phyloP scores from a whole-genome alignment of 192 early-diverging fungal species.

The Obelidium mucronatum region DNA sequence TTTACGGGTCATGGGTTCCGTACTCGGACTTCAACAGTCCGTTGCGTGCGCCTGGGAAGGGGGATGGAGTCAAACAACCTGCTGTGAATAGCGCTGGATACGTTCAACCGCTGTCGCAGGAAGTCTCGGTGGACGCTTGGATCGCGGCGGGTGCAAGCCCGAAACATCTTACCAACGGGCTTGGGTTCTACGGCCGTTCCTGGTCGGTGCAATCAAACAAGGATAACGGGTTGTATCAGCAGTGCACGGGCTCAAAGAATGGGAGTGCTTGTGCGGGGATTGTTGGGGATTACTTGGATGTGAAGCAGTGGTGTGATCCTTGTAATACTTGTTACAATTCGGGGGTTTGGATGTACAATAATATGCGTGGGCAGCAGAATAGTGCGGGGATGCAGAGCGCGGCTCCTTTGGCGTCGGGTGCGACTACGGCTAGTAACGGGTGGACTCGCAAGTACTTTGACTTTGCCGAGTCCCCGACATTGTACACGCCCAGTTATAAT shows the following conservation, averaged over 20 bases:
- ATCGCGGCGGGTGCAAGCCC: too few relatives aligned
- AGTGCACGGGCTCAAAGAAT: slow-evolving; percentile 12
- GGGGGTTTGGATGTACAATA: slow-evolving; percentile 70
- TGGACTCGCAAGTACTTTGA: slow-evolving; percentile 67
- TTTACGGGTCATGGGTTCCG: slow-evolving; percentile 17
- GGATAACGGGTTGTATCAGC: too few relatives aligned
- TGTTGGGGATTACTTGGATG: too few relatives aligned
- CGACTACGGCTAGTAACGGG: slow-evolving; percentile 52
- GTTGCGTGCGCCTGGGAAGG: slow-evolving; percentile 1
- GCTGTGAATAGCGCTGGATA: too few relatives aligned
- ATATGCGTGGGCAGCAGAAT: too few relatives aligned
- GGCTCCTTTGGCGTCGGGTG: slow-evolving; percentile 38
- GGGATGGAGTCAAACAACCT: too few relatives aligned
- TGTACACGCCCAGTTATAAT: slow-evolving; percentile 54
- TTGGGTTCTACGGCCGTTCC: too few relatives aligned
- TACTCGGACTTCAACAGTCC: slow-evolving; percentile 20
- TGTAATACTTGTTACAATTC: slow-evolving; percentile 11
- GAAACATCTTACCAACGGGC: too few relatives aligned
- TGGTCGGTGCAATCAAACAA: too few relatives aligned
- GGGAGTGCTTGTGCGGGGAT: background rate
- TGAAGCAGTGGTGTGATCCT: too few relatives aligned
- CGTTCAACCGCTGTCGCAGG: too few relatives aligned
- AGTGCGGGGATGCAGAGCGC: slow-evolving; percentile 38
- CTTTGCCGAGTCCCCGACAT: slow-evolving; percentile 58
- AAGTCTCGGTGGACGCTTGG: too few relatives aligned